Evolutionary conservation across 2,329 filamentous ascomycete genomes (phyloP).

Genomic region (Ophiosphaerella korrae): DNA sequence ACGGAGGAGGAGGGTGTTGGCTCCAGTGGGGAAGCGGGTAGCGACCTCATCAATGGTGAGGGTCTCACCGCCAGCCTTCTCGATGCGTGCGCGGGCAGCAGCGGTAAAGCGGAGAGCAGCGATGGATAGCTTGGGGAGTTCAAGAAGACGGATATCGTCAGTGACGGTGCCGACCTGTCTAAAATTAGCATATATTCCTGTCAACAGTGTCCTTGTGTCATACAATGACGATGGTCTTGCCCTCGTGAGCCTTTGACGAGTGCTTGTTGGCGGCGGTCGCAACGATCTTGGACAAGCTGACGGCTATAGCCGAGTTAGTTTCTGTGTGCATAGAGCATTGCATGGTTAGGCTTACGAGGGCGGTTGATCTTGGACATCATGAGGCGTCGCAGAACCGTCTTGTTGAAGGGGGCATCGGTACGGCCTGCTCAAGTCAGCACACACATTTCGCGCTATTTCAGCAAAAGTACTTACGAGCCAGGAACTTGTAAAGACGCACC

Average conservation of each 20-base stretch:
- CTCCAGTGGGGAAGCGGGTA: constrained; percentile 89
- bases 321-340: neutral
- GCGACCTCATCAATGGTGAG: constrained; percentile 98
- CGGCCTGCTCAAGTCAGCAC: constrained; percentile 66
- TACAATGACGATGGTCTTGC: constrained; percentile 84
- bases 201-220: constrained; percentile 8
- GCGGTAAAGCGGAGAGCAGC: constrained; percentile 96
- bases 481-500: constrained; percentile 98
- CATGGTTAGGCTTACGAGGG: constrained; percentile 41
- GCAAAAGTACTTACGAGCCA: constrained; percentile 74
- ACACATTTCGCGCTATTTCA: constrained; percentile 10
- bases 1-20: constrained; percentile 95
- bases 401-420: constrained; percentile 98
- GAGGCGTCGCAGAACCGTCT: constrained; percentile 94
- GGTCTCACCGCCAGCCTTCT: constrained; percentile 91
- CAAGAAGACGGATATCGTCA: constrained; percentile 87
- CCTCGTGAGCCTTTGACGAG: constrained; percentile 62
- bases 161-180: constrained; percentile 80
- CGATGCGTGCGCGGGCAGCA: constrained; percentile 90
- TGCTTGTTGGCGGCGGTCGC: constrained; percentile 59
- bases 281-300: constrained; percentile 92
- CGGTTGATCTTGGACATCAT: constrained; percentile 99
- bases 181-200: constrained; percentile 15
- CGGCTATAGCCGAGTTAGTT: constrained; percentile 52
- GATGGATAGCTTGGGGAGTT: constrained; percentile 88